A percentile compares a stretch with the other conserved stretches of the same genome.
Conservation (phyloP, 2,329 filamentous ascomycete species). For the Apiospora kogelbergensis region DNA sequence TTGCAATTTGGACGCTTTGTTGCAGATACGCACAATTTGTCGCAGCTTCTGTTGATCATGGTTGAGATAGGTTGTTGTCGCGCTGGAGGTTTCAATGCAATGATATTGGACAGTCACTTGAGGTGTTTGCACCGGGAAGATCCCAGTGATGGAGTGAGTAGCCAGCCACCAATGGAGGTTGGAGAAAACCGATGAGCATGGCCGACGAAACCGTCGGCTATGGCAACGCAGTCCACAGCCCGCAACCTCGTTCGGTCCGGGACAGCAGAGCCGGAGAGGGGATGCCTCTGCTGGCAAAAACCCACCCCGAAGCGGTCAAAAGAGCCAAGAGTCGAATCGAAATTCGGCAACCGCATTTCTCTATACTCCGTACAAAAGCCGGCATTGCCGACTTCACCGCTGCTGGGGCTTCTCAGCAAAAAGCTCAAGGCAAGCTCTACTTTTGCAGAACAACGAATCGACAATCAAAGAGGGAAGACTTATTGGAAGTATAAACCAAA, state of each 20-base stretch:
- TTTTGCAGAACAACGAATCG: not conserved
- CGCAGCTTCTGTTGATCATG: not conserved
- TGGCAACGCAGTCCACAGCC: not conserved
- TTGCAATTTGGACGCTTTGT: not conserved
- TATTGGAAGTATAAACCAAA: not conserved
- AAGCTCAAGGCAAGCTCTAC: not conserved
- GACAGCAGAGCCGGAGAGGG: not conserved
- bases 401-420: not conserved
- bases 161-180: not conserved
- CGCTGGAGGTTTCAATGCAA: not conserved
- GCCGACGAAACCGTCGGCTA: not conserved
- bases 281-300: not conserved
- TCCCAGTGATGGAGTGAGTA: not conserved
- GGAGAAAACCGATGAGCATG: not conserved
- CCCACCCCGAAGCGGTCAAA: conserved; percentile 2
- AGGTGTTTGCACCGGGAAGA: not conserved
- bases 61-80: not conserved
- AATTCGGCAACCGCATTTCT: not conserved
- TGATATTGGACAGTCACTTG: not conserved
- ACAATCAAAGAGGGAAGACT: not conserved
- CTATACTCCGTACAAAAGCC: not conserved
- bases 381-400: not conserved
- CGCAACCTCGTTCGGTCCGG: not conserved
- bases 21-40: not conserved
- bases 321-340: too few relatives aligned